phyloP scores from a whole-genome alignment of 2,329 filamentous ascomycete genomes.

The Niveomyces coronatus region DNA sequence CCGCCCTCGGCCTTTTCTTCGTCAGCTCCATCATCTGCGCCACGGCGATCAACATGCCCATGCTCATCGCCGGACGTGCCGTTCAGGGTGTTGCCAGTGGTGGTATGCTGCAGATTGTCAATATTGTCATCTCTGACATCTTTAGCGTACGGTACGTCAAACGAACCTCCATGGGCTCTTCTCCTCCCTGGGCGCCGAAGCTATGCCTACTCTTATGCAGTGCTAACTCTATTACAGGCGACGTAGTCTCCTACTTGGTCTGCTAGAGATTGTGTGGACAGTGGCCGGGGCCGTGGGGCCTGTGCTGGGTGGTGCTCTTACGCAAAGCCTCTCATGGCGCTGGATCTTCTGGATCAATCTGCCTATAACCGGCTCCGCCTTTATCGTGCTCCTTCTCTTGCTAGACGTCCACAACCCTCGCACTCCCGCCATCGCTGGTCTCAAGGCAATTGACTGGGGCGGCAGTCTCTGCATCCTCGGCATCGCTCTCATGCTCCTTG shows the following conservation, averaged over 20 bases:
- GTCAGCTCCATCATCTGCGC: conserved; percentile 37
- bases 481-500: conserved; percentile 56
- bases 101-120: conserved; percentile 37
- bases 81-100: conserved; percentile 39
- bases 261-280: conserved; percentile 59
- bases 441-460: conserved; percentile 50
- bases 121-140: conserved; percentile 39
- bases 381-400: conserved; percentile 49
- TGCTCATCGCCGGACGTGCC: conserved; percentile 36
- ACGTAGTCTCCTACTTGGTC: conserved; percentile 44
- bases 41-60: conserved; percentile 30
- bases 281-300: conserved; percentile 56
- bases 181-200: not conserved
- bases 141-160: conserved; percentile 31
- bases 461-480: conserved; percentile 54
- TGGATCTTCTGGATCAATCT: conserved; percentile 47
- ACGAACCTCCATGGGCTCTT: not conserved
- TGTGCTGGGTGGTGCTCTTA: conserved; percentile 54
- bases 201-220: not conserved
- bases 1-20: conserved; percentile 37
- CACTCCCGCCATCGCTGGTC: conserved; percentile 49
- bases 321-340: conserved; percentile 38
- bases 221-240: conserved; percentile 9
- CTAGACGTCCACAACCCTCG: conserved; percentile 57
- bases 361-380: conserved; percentile 42